Evolutionary conservation across 495 filamentous ascomycete species (phyloP).

Genomic region (Hypoxylon fragiforme): DNA sequence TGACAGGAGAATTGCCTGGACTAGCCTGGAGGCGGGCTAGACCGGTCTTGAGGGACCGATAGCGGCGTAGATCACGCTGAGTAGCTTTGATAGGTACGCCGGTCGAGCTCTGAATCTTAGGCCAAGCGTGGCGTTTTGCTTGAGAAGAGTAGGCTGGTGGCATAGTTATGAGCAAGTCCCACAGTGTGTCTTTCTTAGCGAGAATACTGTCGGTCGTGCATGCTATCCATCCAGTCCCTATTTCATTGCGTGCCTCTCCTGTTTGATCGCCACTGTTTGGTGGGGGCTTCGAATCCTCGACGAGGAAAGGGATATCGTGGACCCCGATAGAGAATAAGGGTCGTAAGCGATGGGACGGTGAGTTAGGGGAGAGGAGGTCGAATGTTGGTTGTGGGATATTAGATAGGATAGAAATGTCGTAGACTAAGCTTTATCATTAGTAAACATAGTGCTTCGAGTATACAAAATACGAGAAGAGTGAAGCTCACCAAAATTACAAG

Average conservation of each 20-base stretch:
- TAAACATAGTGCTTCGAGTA: not conserved
- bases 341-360: constrained; percentile 66
- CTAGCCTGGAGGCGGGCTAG: constrained; percentile 56
- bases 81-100: constrained; percentile 76
- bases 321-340: constrained; percentile 90
- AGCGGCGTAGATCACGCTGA: constrained; percentile 85
- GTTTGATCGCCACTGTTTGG: constrained; percentile 31
- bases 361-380: constrained; percentile 63
- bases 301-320: constrained; percentile 83
- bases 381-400: constrained; percentile 68
- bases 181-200: constrained; percentile 79
- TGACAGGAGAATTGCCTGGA: constrained; percentile 30
- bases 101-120: constrained; percentile 66
- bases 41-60: constrained; percentile 68
- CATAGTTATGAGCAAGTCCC: constrained; percentile 83
- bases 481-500: constrained; percentile 82
- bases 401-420: constrained; percentile 88
- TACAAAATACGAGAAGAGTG: not conserved
- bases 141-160: constrained; percentile 59
- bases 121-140: constrained; percentile 69
- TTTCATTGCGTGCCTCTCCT: constrained; percentile 44
- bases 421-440: constrained; percentile 60
- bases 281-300: constrained; percentile 51
- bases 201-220: constrained; percentile 94
- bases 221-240: constrained; percentile 78